phyloP scores from a whole-genome alignment of 345 rosid genomes.

The Salix purpurea region DNA sequence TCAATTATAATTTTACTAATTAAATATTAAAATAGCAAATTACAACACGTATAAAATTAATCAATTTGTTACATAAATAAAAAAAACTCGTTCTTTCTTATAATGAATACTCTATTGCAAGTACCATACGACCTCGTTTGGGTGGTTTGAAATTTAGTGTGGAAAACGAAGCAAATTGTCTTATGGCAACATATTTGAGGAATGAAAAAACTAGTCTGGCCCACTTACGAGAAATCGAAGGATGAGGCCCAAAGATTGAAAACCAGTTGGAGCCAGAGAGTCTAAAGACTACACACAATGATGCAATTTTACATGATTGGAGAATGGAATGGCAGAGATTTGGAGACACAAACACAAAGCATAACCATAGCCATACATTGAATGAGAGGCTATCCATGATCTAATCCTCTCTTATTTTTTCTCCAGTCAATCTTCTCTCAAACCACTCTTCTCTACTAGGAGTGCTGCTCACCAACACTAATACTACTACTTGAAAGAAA shows the following conservation, averaged over 20 bases:
- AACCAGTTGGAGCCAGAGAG: neutral
- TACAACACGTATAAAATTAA: no score
- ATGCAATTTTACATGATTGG: neutral
- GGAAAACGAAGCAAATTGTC: neutral
- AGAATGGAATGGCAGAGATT: constrained; percentile 3
- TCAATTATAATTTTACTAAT: no score
- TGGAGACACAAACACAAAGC: constrained; percentile 22
- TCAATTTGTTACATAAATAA: no score
- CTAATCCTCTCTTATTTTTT: constrained; percentile 54
- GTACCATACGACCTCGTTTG: neutral
- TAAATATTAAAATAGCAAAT: no score
- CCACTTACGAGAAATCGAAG: neutral
- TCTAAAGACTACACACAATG: neutral
- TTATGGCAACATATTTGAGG: neutral
- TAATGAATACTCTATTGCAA: neutral
- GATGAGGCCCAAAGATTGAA: neutral
- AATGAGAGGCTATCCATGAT: constrained; percentile 76
- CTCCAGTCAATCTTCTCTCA: constrained; percentile 1
- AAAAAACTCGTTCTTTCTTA: no score
- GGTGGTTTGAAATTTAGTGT: neutral
- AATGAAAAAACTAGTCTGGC: neutral
- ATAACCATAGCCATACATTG: constrained; percentile 47
- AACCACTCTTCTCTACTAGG: constrained; percentile 12
- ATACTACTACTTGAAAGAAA: neutral
- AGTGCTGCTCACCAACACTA: neutral